Evolutionary conservation across 2,329 filamentous ascomycete species (phyloP), one percentile per base, ranked within the genome.

Genomic region (Tolypocladium inflatum): DNA sequence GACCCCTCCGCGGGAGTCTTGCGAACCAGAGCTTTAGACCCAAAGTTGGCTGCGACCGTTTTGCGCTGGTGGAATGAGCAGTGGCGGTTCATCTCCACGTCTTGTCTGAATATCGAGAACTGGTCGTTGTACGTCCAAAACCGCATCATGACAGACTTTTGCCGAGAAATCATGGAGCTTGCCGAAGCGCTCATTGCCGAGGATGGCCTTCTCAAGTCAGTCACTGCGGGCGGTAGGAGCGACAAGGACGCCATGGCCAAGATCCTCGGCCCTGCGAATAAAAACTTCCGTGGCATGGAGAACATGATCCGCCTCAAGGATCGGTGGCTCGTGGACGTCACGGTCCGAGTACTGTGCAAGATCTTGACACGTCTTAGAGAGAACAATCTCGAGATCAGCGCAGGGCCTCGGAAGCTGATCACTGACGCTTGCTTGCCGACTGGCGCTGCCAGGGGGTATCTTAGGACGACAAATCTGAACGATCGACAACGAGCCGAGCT

Each of bases 241-340:
- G 71, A 75, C 43, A 64, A 68, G 30, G 72, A 73, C n/a, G 67
- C 70, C 35, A 76, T 76, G 74, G 65, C 67, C 3, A 69, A 66
- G 53, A 71, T 76, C n/a, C 67, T 76, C 11, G 64, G 67, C 17
- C 73, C 76, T 2, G 70, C 73, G 11, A 75, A 74, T 41, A 69
- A 74, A 33, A 70, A 75, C 55, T 74, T 89, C 13, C 82, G 88
- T 70, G 85, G 85, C 19, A 87, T 96, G 73, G 87, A 88, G 42
- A 90, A 88, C 69, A 96, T 96, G 91, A 82, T 99, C 57, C 86
- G 94, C 58, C 80, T 99, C 5, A 88, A 93, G 62, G 94, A 99
- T 70, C 81, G 85, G 57, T 97, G 91, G 72, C 81, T 99, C 9
- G 87, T 94, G 41, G 85, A 82, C 60, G 90, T 90, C 43, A 87